phyloP scores from a whole-genome alignment of 208 protist species.

The Leptomonas seymouri region DNA sequence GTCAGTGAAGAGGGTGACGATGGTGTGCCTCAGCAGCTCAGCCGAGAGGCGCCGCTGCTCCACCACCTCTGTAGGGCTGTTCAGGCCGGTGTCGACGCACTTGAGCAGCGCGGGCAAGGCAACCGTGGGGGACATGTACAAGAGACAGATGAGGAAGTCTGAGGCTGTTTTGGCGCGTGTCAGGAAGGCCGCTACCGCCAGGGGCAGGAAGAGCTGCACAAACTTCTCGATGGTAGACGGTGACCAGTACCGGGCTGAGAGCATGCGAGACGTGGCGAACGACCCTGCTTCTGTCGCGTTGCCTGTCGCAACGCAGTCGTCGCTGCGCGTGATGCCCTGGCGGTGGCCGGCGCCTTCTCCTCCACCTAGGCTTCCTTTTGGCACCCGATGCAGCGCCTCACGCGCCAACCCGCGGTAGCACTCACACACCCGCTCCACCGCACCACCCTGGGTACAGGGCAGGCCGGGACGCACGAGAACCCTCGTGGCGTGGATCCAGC shows the following conservation, averaged over 20 bases:
- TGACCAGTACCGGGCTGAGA: slow-evolving; percentile 40
- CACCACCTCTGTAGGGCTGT: slow-evolving; percentile 37
- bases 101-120: slow-evolving; percentile 36
- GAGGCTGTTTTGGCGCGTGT: slow-evolving; percentile 24
- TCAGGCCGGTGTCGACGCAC: slow-evolving; percentile 39
- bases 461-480: slow-evolving; percentile 67
- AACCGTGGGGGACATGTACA: slow-evolving; percentile 42
- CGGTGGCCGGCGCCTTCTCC: neutral
- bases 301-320: neutral
- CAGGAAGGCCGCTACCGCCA: slow-evolving; percentile 43
- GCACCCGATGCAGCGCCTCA: slow-evolving; percentile 22
- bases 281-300: neutral
- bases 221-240: slow-evolving; percentile 45
- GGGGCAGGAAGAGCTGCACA: slow-evolving; percentile 49
- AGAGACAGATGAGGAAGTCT: slow-evolving; percentile 37
- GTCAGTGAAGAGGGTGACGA: slow-evolving; percentile 24
- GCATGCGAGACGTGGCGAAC: neutral
- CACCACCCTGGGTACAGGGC: slow-evolving; percentile 20
- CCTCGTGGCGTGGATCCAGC: slow-evolving; percentile 72
- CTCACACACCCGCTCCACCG: slow-evolving; percentile 35
- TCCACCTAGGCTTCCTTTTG: neutral
- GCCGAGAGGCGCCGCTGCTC: slow-evolving; percentile 34
- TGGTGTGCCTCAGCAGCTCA: slow-evolving; percentile 33
- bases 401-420: slow-evolving; percentile 50
- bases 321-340: neutral